These are phyloP conservation scores for Alternaria sp. DNA, from an alignment of 2,329 filamentous ascomycete genomes.

Conservation along the genomic window DNA sequence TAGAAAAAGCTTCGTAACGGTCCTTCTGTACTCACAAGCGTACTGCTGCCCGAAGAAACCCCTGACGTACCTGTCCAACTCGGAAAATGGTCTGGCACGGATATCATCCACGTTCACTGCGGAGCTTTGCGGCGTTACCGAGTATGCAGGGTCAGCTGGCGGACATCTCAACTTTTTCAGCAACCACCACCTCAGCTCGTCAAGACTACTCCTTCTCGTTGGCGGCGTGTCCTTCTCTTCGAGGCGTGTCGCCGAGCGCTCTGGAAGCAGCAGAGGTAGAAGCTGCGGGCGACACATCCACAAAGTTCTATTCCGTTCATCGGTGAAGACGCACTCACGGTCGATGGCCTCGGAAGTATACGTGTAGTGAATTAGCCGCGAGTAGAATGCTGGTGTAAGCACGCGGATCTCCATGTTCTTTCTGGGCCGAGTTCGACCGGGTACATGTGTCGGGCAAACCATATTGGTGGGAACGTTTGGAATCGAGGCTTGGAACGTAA, in stretches of 20 bases:
- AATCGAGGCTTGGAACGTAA: slow-evolving; percentile 65
- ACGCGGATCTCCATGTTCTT: slow-evolving; percentile 65
- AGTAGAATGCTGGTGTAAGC: slow-evolving; percentile 72
- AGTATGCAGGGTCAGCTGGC: slow-evolving; percentile 51
- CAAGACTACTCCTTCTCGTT: slow-evolving; percentile 22
- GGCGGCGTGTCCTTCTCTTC: not conserved
- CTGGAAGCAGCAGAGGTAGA: slow-evolving; percentile 47
- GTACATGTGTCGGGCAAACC: slow-evolving; percentile 32
- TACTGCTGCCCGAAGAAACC: slow-evolving; percentile 15
- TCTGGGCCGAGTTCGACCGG: slow-evolving; percentile 8
- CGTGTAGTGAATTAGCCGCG: slow-evolving; percentile 69
- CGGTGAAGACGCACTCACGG: slow-evolving; percentile 61
- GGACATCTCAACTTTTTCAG: slow-evolving; percentile 52
- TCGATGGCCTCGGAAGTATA: slow-evolving; percentile 69
- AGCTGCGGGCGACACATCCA: slow-evolving; percentile 64
- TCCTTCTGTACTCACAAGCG: slow-evolving; percentile 47
- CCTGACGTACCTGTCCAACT: slow-evolving; percentile 52
- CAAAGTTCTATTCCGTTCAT: slow-evolving; percentile 66
- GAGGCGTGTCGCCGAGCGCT: slow-evolving; percentile 48
- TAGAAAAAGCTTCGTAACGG: slow-evolving; percentile 52
- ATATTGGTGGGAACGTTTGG: slow-evolving; percentile 29
- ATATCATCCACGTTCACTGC: slow-evolving; percentile 46
- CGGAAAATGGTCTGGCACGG: slow-evolving; percentile 47
- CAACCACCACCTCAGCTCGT: slow-evolving; percentile 48
- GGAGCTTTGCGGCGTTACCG: slow-evolving; percentile 25